These are phyloP conservation scores for Aspergillus tubingensis DNA, from an alignment of 2,329 filamentous ascomycete genomes.

Conservation along the genomic window DNA sequence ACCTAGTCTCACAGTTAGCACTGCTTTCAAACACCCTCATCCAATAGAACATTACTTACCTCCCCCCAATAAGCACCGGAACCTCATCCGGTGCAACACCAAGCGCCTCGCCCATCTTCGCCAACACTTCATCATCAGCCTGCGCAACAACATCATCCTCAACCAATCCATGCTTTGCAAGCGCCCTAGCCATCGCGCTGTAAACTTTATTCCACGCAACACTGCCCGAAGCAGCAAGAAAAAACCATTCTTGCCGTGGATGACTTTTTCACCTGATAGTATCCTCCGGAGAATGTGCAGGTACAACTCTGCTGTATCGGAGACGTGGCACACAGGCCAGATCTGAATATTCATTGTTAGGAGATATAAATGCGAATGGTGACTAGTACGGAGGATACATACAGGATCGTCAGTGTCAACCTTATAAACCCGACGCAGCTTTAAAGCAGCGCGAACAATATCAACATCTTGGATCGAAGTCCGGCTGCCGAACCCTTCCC, in stretches of 20 bases:
- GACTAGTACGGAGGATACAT: not conserved
- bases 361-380: no score
- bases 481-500: not conserved
- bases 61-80: constrained; percentile 35
- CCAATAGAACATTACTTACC: constrained; percentile 32
- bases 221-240: constrained; percentile 54
- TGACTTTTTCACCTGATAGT: constrained; percentile 34
- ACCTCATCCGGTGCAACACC: constrained; percentile 45
- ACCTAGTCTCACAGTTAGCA: not conserved
- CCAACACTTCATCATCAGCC: constrained; percentile 41
- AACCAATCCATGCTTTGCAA: constrained; percentile 46
- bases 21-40: no score
- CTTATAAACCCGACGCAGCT: not conserved
- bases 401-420: not conserved
- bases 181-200: constrained; percentile 44
- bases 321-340: constrained; percentile 58
- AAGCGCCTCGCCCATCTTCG: constrained; percentile 48
- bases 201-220: constrained; percentile 57
- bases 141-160: constrained; percentile 37
- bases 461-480: not conserved
- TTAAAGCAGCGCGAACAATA: not conserved
- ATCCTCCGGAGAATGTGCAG: constrained; percentile 50
- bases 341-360: constrained; percentile 28
- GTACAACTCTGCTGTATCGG: constrained; percentile 52
- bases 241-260: constrained; percentile 50